Base-by-base conservation (phyloP, 306 rosid genomes). In the Vachellia pachyceras region DNA sequence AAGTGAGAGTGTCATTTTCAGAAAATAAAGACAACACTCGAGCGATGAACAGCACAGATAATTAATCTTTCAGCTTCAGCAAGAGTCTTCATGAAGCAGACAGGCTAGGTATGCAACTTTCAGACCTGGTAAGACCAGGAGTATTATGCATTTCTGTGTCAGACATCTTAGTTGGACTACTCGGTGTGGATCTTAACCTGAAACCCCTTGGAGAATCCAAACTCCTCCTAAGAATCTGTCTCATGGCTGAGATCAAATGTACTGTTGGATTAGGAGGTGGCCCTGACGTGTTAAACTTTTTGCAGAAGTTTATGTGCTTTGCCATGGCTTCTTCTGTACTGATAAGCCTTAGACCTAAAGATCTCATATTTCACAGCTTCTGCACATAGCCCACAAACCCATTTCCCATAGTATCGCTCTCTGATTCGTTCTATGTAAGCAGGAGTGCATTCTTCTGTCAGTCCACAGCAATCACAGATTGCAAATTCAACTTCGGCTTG, bases 321-420 rank as follows among this genome's bases (percentile, higher is more conserved):
- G 87, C 67, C 91, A 93, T 81, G 44, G 97, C 99, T 84, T 95
- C 99, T 78, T 95, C 99, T 12, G 92, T 90, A 86, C 94, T 84
- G 0, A 95, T 45, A 10, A 93, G 92, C 79, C 90, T 87, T 36
- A 88, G 92, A 89, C 92, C 96, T 89, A 2, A 90, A 65, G 75
- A 93, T 90, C 82, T 95, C 99, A 72, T 95, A 94, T 64, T 92
- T 91, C n/a, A 95, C 84, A 39, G 97, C 99, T 86, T 95, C 99
- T 18, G 90, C 86, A 71, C 99, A 95, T 37, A 95, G 88, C 22
- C 98, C 98, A 54, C 98, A 95, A 73, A 95, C 88, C 99, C 99
- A 95, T 61, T 88, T 93, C 35, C 97, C 97, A 15, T 78, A 72
- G 57, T 86, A 93, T 13, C 91, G 79, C 76, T 91, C 97, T 54